phyloP scores from a whole-genome alignment of 805 yeast species.

The Peterozyma toletana region DNA sequence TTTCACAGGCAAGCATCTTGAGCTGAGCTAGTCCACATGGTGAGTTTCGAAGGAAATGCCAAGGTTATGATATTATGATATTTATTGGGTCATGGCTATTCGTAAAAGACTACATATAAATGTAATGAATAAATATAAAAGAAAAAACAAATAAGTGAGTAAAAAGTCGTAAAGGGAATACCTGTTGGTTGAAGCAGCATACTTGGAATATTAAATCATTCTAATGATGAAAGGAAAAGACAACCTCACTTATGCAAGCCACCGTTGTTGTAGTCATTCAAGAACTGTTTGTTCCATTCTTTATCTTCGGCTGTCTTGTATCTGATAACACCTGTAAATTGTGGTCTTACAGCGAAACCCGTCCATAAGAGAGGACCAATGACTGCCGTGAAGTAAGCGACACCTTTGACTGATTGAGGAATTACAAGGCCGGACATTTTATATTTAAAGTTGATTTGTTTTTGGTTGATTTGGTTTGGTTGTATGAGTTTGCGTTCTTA shows the following conservation, averaged over 20 bases:
- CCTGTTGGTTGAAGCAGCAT: neutral
- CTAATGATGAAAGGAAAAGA: too few species aligned
- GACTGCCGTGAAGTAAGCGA: constrained; percentile 8
- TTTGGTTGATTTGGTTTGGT: neutral
- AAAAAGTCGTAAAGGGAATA: too few species aligned
- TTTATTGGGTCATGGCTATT: too few species aligned
- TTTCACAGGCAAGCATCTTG: too few species aligned
- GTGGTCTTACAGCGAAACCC: constrained; percentile 9
- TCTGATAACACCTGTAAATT: constrained; percentile 7
- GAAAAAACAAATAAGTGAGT: too few species aligned
- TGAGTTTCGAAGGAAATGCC: too few species aligned
- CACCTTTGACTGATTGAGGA: constrained; percentile 7
- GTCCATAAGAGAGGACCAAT: constrained; percentile 8
- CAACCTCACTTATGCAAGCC: constrained; percentile 1
- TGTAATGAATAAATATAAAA: too few species aligned
- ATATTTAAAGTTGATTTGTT: neutral
- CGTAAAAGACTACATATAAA: too few species aligned
- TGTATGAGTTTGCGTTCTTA: too few species aligned
- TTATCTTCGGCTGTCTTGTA: constrained; percentile 9
- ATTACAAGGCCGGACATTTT: constrained; percentile 6
- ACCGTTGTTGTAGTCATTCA: constrained; percentile 7
- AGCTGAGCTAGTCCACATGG: too few species aligned
- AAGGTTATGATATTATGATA: too few species aligned
- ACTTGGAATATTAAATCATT: too few species aligned
- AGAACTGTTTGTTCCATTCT: constrained; percentile 4